Base-by-base conservation (phyloP, 169 alveolate species). In the Cryptosporidium ubiquitum region DNA sequence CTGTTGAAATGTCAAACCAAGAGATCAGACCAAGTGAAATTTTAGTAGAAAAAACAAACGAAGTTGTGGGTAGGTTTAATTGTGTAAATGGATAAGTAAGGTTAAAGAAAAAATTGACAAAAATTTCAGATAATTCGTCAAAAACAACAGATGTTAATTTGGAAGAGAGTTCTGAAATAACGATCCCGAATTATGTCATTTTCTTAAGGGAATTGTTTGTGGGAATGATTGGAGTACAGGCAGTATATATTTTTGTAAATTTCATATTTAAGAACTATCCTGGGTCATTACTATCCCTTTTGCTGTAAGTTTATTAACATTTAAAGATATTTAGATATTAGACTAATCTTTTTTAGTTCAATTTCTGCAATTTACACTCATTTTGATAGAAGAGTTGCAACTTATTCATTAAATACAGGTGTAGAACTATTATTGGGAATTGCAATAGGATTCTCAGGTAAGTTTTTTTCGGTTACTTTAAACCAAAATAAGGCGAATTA, bases 321-420 rank as follows among this genome's bases (percentile, higher is more conserved):
- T n/a, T 37, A 1, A 52, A 20, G 6, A n/a, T 18, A 20, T 55
- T n/a, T n/a, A 0, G 2, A 44, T 16, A 57, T 18, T 18, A 16
- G 14, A 1, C 33, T 79, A 61, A n/a, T 23, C n/a, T 35, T 37
- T 74, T 60, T 23, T 2, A 79, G 89, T 37, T n/a, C 64, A 16
- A 64, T 79, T 20, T 42, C 89, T 44, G 89, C 89, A 42, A 61
- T 79, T 61, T 79, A 79, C 37, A 79, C 89, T 18, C 89, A 79
- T 42, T 79, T 79, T 60, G 89, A 79, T 16, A 37, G 89, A 79
- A 58, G 89, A 79, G 73, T 79, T 44, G 89, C 89, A 16, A 79
- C 89, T 29, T 79, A 79, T 64, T 61, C 89, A 20, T 40, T 79
- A 23, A 79, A 79, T 79, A 52, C 51, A 1, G 89, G 68, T n/a